Percentiles rank a stretch among this genome's conserved stretches.
Conservation (phyloP, 192 early-diverging fungal species). For the Backusella psychrophila region DNA sequence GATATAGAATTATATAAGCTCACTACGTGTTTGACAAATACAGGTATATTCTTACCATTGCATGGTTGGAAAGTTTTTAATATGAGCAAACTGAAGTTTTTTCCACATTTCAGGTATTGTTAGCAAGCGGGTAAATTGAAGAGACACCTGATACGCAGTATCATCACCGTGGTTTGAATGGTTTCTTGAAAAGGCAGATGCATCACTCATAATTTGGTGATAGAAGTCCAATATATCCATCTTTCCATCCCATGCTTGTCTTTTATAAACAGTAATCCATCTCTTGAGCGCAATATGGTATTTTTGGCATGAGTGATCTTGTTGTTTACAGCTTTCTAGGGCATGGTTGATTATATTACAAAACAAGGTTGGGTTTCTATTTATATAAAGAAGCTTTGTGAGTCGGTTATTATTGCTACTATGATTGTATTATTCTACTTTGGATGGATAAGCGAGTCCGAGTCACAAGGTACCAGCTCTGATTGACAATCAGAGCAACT, state of each 20-base stretch:
- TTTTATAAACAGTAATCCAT: neutral
- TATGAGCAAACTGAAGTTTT: conserved; percentile 55
- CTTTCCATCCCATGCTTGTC: neutral
- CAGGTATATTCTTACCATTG: conserved; percentile 36
- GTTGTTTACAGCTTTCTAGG: neutral
- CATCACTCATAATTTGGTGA: neutral
- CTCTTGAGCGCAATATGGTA: neutral
- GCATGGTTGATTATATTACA: neutral
- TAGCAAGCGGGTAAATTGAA: neutral
- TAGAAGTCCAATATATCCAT: neutral
- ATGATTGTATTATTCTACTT: neutral
- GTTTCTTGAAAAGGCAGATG: neutral
- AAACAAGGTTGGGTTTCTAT: neutral
- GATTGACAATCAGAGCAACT: conserved; percentile 47
- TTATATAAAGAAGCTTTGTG: neutral
- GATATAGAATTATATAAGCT: too few species aligned
- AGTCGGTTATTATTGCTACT: neutral
- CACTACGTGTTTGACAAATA: neutral
- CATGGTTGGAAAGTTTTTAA: conserved; percentile 44
- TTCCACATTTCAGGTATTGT: conserved; percentile 46
- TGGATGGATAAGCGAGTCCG: neutral
- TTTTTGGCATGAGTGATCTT: neutral
- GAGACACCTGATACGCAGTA: neutral
- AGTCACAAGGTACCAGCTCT: conserved; percentile 40
- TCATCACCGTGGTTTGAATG: neutral